Percentiles rank a stretch among this genome's conserved stretches.
Evolutionary conservation across 148 eudicot genomes (phyloP).

Genomic region (Persicaria tinctoria): DNA sequence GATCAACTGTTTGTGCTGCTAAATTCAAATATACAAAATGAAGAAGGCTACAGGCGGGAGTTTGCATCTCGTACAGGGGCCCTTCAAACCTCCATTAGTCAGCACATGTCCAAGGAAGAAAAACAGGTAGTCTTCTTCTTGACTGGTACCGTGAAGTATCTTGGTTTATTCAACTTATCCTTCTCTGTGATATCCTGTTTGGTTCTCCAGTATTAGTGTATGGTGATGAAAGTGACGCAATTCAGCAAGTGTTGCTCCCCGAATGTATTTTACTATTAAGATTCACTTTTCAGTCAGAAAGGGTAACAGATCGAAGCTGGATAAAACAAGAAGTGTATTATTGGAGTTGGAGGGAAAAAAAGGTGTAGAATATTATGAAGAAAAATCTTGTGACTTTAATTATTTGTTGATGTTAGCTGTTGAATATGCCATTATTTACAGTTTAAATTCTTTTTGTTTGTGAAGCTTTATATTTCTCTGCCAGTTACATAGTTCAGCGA

Average conservation of each 20-base stretch:
- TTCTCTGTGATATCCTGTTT: not conserved
- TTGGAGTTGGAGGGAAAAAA: not conserved
- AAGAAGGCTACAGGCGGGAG: conserved; percentile 77
- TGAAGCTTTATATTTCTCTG: not conserved
- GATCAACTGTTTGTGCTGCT: conserved; percentile 74
- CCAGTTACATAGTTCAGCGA: not conserved
- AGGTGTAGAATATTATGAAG: not conserved
- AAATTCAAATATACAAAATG: conserved; percentile 41
- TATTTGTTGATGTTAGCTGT: not conserved
- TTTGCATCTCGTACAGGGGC: conserved; percentile 92
- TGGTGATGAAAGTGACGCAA: not conserved
- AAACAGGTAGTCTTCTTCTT: conserved; percentile 49
- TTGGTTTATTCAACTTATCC: not conserved
- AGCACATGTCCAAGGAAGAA: conserved; percentile 98
- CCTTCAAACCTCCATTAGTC: conserved; percentile 85
- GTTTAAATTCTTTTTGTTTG: not conserved
- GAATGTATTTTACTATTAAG: not conserved
- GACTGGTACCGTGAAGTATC: not conserved
- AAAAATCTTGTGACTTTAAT: not conserved
- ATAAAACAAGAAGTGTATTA: not conserved
- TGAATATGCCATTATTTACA: not conserved
- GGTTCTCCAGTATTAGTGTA: not conserved
- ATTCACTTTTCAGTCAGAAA: not conserved
- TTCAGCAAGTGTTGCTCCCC: not conserved
- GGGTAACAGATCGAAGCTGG: not conserved